phyloP scores from a whole-genome alignment of 495 filamentous ascomycete genomes.

The Elasticomyces elasticus region DNA sequence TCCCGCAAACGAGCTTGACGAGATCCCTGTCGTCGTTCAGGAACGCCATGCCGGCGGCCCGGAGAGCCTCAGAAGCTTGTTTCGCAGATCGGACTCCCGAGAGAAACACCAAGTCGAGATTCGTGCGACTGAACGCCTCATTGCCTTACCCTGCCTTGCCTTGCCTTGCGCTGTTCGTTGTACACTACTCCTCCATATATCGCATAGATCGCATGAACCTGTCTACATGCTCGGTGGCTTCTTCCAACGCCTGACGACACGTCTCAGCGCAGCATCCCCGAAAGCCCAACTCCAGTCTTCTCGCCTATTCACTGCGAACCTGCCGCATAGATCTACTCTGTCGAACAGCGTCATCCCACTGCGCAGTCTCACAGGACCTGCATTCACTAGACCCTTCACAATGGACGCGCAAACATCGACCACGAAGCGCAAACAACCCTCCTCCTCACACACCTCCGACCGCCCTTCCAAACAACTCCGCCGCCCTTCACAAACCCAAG shows the following conservation, averaged over 20 bases:
- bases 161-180: not conserved
- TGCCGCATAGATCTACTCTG: not conserved
- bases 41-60: too few species aligned
- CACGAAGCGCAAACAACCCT: conserved; percentile 53
- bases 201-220: not conserved
- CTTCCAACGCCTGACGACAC: conserved; percentile 3
- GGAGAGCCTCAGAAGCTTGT: too few species aligned
- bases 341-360: not conserved
- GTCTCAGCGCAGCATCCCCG: not conserved
- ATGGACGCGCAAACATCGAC: conserved; percentile 37
- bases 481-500: conserved; percentile 16
- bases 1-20: too few species aligned
- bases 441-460: conserved; percentile 28
- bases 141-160: too few species aligned
- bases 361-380: not conserved
- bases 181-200: not conserved
- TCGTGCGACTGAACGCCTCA: too few species aligned
- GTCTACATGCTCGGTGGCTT: conserved; percentile 11
- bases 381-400: not conserved
- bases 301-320: too few species aligned
- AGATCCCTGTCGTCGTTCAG: too few species aligned
- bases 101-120: too few species aligned
- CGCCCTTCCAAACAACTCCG: conserved; percentile 15
- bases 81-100: too few species aligned
- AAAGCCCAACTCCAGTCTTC: too few species aligned